Conservation (phyloP, 225 moss, liverwort and hornwort species). For the Takakia lepidozioides region DNA sequence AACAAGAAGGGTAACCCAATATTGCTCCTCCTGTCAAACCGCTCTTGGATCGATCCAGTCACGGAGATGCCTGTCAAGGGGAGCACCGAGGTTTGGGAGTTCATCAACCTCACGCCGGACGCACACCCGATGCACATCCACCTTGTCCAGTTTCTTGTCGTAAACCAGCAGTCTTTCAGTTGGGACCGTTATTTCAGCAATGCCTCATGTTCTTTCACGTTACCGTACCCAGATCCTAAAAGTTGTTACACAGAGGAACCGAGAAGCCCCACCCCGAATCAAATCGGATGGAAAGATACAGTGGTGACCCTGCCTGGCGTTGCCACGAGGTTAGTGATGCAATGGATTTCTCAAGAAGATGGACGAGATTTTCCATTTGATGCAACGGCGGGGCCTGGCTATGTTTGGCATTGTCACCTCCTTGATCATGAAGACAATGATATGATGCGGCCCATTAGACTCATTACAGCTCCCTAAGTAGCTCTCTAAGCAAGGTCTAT, state of each 20-base stretch:
- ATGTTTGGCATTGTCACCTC: conserved; percentile 27
- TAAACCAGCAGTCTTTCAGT: conserved; percentile 5
- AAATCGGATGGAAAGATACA: conserved; percentile 25
- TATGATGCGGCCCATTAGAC: conserved; percentile 19
- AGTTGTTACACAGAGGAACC: conserved; percentile 14
- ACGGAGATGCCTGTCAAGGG: background rate
- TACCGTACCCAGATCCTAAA: background rate
- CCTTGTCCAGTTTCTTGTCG: conserved; percentile 2
- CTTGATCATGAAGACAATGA: conserved; percentile 30
- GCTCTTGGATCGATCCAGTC: conserved; percentile 3
- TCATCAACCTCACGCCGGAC: no score
- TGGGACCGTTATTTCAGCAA: background rate
- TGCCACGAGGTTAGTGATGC: conserved; percentile 8
- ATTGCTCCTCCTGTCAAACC: background rate
- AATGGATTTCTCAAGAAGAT: conserved; percentile 9
- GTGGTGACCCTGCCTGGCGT: conserved; percentile 11
- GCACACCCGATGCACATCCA: conserved; percentile 3
- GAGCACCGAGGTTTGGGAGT: no score
- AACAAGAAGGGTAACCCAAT: background rate
- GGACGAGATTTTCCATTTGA: conserved; percentile 11
- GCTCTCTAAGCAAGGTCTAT: no score
- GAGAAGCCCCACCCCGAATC: conserved; percentile 4
- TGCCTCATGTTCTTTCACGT: conserved; percentile 1
- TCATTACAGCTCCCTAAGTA: no score
- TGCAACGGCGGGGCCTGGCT: conserved; percentile 18